Percentiles rank a stretch among this genome's conserved stretches.
phyloP scores from a whole-genome alignment of 2,329 filamentous ascomycete species.

The Alternaria ethzedia region DNA sequence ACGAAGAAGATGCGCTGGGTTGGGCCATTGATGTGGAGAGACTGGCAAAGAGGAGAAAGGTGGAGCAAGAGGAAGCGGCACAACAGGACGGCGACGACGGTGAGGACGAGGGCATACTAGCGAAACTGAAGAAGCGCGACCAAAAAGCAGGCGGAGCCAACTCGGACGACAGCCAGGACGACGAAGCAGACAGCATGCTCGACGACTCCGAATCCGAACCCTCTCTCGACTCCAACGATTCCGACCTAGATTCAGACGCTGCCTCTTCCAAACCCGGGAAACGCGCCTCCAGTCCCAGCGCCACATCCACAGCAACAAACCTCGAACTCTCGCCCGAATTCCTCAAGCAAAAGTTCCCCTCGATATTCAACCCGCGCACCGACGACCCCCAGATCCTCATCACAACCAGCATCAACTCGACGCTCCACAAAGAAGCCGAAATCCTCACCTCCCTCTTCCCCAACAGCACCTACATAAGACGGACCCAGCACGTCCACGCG shows the following conservation, averaged over 20 bases:
- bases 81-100: slow-evolving; percentile 18
- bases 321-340: slow-evolving; percentile 66
- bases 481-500: slow-evolving; percentile 80
- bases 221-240: slow-evolving; percentile 57
- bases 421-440: slow-evolving; percentile 81
- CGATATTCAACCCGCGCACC: slow-evolving; percentile 62
- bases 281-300: slow-evolving; percentile 61
- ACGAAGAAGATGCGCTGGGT: slow-evolving; percentile 53
- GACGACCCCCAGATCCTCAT: slow-evolving; percentile 81
- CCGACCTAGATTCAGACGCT: slow-evolving; percentile 54
- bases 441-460: slow-evolving; percentile 84
- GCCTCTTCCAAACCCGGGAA: slow-evolving; percentile 52
- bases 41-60: slow-evolving; percentile 52
- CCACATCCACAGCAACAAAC: slow-evolving; percentile 63
- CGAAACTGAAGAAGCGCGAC: slow-evolving; percentile 43
- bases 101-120: slow-evolving; percentile 40
- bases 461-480: slow-evolving; percentile 78
- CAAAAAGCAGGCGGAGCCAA: slow-evolving; percentile 16
- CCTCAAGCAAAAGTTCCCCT: slow-evolving; percentile 65
- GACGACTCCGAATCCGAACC: slow-evolving; percentile 53
- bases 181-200: slow-evolving; percentile 73
- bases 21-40: slow-evolving; percentile 54
- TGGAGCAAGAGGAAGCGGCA: slow-evolving; percentile 48
- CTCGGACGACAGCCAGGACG: slow-evolving; percentile 23
- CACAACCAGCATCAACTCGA: slow-evolving; percentile 89